phyloP scores from a whole-genome alignment of 2,329 filamentous ascomycete species.

The Penicillium sp. region DNA sequence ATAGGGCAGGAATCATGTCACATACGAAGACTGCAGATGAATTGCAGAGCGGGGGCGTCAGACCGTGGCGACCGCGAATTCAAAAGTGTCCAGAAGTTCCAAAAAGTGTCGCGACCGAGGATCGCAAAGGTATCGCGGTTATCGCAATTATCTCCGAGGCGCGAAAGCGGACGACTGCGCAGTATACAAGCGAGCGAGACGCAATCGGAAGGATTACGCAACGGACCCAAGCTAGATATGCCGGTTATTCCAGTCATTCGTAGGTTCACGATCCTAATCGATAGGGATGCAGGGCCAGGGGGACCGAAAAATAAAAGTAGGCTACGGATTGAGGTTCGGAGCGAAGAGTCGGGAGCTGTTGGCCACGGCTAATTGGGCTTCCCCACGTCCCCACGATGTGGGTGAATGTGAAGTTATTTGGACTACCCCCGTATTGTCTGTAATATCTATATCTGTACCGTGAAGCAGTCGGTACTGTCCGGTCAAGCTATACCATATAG shows the following conservation, averaged over 20 bases:
- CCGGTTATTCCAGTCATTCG: no score
- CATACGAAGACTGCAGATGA: constrained; percentile 9
- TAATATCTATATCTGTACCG: background rate
- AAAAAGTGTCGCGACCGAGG: background rate
- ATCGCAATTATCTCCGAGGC: background rate
- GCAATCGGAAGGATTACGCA: constrained; percentile 13
- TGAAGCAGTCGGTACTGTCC: background rate
- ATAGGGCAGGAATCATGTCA: constrained; percentile 26
- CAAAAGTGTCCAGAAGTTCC: background rate
- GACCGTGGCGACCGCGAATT: background rate
- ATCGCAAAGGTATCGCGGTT: background rate
- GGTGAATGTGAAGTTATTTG: background rate
- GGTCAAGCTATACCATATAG: no score
- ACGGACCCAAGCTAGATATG: background rate
- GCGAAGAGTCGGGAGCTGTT: background rate
- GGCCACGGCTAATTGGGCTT: constrained; percentile 1
- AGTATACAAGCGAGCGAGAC: background rate
- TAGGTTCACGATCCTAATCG: background rate
- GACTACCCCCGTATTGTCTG: no score
- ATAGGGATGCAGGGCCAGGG: background rate
- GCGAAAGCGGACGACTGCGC: background rate
- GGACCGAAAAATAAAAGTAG: background rate
- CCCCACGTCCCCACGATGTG: constrained; percentile 19
- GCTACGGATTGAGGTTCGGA: background rate
- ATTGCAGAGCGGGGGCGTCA: background rate